phyloP scores from a whole-genome alignment of 2,329 filamentous ascomycete species.

The Aspergillus novoparasiticus region DNA sequence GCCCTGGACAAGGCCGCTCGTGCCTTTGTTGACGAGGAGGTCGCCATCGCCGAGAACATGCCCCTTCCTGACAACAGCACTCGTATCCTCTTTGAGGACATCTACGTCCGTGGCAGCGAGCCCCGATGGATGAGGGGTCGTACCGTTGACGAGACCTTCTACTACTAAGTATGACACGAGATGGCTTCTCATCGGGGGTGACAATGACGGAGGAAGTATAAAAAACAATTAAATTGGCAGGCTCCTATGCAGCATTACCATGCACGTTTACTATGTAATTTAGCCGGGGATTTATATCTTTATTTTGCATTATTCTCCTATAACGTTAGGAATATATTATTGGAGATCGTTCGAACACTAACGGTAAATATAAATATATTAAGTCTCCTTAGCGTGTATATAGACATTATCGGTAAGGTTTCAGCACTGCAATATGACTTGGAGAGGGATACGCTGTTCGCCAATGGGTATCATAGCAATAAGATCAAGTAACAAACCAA shows the following conservation, averaged over 20 bases:
- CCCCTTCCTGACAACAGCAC: slow-evolving; percentile 72
- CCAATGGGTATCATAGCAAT: slow-evolving; percentile 25
- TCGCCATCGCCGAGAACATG: slow-evolving; percentile 89
- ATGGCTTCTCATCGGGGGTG: background rate
- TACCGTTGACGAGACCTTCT: slow-evolving; percentile 90
- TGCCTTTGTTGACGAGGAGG: slow-evolving; percentile 82
- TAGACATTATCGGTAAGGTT: background rate
- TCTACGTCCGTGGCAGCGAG: slow-evolving; percentile 87
- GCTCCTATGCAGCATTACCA: slow-evolving; percentile 23
- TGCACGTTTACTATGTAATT: slow-evolving; percentile 41
- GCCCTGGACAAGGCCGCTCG: slow-evolving; percentile 91
- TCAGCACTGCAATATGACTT: background rate
- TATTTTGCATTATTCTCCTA: slow-evolving; percentile 26
- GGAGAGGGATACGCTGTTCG: background rate
- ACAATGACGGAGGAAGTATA: slow-evolving; percentile 3
- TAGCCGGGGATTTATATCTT: slow-evolving; percentile 37
- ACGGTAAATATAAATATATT: background rate
- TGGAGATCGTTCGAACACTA: slow-evolving; percentile 13
- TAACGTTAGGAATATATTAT: slow-evolving; percentile 30
- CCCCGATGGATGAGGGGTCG: slow-evolving; percentile 85
- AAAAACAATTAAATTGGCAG: slow-evolving; percentile 20
- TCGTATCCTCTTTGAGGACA: slow-evolving; percentile 92
- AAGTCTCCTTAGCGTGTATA: background rate
- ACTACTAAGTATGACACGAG: slow-evolving; percentile 55
- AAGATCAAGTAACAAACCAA: slow-evolving; percentile 10